phyloP scores from a whole-genome alignment of 1,139 yeast genomes.

The Blastobotrys elegans region DNA sequence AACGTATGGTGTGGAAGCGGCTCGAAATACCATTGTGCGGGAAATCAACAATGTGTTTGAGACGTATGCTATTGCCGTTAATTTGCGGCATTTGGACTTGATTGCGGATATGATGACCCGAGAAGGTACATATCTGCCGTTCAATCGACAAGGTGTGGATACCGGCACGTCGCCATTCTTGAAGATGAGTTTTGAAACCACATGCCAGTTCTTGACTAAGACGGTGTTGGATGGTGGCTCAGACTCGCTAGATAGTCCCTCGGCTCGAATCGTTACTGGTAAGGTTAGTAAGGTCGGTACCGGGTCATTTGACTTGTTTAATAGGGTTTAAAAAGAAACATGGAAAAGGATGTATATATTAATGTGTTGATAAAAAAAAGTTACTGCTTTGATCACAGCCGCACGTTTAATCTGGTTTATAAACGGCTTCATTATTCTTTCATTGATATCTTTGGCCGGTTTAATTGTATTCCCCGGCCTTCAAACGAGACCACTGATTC shows the following conservation, averaged over 20 bases:
- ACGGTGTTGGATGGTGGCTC: slow-evolving; percentile 91
- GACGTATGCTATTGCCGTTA: slow-evolving; percentile 92
- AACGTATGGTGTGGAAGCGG: slow-evolving; percentile 98
- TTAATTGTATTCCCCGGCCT: no score
- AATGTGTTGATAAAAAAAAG: no score
- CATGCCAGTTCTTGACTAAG: slow-evolving; percentile 94
- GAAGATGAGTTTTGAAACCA: slow-evolving; percentile 99
- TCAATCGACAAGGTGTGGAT: slow-evolving; percentile 97
- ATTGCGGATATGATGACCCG: slow-evolving; percentile 99
- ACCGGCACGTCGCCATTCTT: slow-evolving; percentile 91
- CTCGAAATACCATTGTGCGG: slow-evolving; percentile 92
- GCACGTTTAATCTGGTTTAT: no score
- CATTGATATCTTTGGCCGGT: no score
- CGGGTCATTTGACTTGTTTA: slow-evolving; percentile 77
- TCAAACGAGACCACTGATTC: no score
- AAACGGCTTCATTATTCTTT: no score
- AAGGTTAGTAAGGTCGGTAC: slow-evolving; percentile 91
- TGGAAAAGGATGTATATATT: no score
- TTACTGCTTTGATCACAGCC: no score
- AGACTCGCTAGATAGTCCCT: slow-evolving; percentile 86
- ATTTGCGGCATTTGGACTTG: slow-evolving; percentile 89
- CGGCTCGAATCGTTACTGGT: slow-evolving; percentile 94
- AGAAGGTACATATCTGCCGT: slow-evolving; percentile 94
- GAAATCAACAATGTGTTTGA: slow-evolving; percentile 96
- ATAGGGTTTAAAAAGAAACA: slow-evolving; percentile 10